These are phyloP conservation scores for Microbotryomycetes sp. DNA, from an alignment of 1,284 basidiomycete genomes.

Conservation along the genomic window DNA sequence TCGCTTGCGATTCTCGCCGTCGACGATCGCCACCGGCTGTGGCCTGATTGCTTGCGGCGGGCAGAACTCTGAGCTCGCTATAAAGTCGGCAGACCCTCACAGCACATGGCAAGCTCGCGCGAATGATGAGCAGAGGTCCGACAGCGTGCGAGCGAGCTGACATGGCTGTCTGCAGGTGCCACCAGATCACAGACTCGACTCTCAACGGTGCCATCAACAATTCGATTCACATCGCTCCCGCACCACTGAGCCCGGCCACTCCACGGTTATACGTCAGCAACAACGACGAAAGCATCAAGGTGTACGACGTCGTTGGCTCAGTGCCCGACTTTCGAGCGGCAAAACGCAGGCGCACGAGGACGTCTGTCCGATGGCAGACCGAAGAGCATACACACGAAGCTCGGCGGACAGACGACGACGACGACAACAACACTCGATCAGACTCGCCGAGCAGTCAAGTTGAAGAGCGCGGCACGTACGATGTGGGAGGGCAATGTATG, in stretches of 20 bases:
- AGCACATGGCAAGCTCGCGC: conserved; percentile 11
- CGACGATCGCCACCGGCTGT: conserved; percentile 47
- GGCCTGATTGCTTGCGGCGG: conserved; percentile 72
- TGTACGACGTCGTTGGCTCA: conserved; percentile 55
- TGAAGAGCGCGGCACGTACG: conserved; percentile 20
- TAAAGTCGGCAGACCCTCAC: conserved; percentile 44
- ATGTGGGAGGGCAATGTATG: conserved; percentile 6
- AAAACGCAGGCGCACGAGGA: not conserved
- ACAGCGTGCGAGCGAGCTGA: conserved; percentile 25
- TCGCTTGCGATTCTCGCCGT: conserved; percentile 48
- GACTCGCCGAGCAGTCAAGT: conserved; percentile 4
- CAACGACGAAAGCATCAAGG: conserved; percentile 68
- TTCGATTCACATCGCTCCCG: conserved; percentile 59
- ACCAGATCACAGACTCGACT: conserved; percentile 40
- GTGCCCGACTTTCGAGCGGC: conserved; percentile 12
- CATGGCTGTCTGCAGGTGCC: conserved; percentile 35
- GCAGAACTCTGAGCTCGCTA: conserved; percentile 67
- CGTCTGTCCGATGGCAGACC: not conserved
- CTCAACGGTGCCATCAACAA: conserved; percentile 72
- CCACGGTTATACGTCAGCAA: conserved; percentile 73
- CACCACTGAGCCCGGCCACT: conserved; percentile 45
- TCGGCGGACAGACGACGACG: not conserved
- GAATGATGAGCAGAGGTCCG: not conserved
- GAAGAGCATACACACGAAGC: not conserved
- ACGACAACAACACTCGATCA: not conserved